Base-by-base conservation (phyloP, 2,329 filamentous ascomycete genomes). In the Rugonectria rugulosa region DNA sequence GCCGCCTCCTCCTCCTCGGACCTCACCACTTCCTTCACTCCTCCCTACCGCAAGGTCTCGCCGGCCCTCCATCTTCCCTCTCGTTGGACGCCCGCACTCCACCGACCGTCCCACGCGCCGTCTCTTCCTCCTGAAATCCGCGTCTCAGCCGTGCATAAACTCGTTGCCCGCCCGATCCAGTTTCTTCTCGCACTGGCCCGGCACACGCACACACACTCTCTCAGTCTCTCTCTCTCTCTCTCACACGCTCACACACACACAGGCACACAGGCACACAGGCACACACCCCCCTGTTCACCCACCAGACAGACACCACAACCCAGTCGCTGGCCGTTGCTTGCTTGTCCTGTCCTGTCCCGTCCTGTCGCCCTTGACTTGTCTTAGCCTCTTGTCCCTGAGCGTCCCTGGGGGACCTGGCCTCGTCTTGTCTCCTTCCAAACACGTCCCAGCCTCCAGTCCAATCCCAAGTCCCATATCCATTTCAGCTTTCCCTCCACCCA, bases 81-180 rank as follows among this genome's bases (percentile, higher is more conserved):
- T 15, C 57, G 50, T 61, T 48, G 46, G 56, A 49, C 61, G 56
- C 59, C 63, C 62, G 55, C 61, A 58, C 62, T 62, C 65, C 65
- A 66, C 65, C 57, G 61, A 67, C 63, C 65, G 65, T 66, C 65
- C 65, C 65, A 68, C 61, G 61, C 65, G 63, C 63, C 65, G 59
- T 64, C 61, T 64, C 62, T 64, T 50, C 59, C 65, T 67, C 65
- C 65, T 67, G 65, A 68, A 66, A 62, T 67, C 62, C 61, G 65
- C 65, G 65, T 67, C 65, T 67, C 65, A 67, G 65, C 65, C 65
- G 63, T 68, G 65, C 65, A 67, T 68, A 67, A 66, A 65, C 54
- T 63, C 60, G 55, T 47, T 60, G 31, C 23, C 45, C 32, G 12
- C 24, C 29, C 37, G 11, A 21, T 40, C 20, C 40, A 32, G 24